These are phyloP conservation scores for Podaxis sp. DNA, from an alignment of 768 basidiomycete genomes.

Conservation along the genomic window DNA sequence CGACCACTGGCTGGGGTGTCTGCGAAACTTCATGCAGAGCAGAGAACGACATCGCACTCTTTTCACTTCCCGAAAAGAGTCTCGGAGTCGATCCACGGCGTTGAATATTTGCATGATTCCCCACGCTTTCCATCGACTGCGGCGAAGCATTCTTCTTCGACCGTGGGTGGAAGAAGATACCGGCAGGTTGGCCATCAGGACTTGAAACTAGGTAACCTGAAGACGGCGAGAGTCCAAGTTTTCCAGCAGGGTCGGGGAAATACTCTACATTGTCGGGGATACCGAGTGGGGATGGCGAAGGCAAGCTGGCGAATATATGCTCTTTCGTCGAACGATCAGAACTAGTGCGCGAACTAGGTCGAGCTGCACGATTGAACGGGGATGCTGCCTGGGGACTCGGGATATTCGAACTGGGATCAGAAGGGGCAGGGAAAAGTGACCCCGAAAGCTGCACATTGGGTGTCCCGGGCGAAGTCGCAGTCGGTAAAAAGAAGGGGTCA, in stretches of 20 bases:
- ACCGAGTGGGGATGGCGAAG: slow-evolving; percentile 69
- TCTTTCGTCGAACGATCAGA: slow-evolving; percentile 57
- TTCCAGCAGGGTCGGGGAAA: slow-evolving; percentile 64
- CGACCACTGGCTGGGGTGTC: not conserved
- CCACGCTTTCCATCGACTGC: slow-evolving; percentile 43
- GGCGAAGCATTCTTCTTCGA: slow-evolving; percentile 30
- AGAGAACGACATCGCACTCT: slow-evolving; percentile 23
- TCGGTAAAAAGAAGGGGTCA: slow-evolving; percentile 92
- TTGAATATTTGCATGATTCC: slow-evolving; percentile 28
- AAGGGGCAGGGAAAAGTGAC: slow-evolving; percentile 37
- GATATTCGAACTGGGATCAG: not conserved
- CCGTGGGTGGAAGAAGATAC: slow-evolving; percentile 91
- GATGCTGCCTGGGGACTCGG: not conserved
- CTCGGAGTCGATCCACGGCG: slow-evolving; percentile 24
- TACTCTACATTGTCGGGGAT: slow-evolving; percentile 74
- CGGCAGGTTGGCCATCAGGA: slow-evolving; percentile 91
- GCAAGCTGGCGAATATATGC: slow-evolving; percentile 31
- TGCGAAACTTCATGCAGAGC: slow-evolving; percentile 26
- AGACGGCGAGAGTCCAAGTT: slow-evolving; percentile 70
- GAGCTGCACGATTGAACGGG: slow-evolving; percentile 27
- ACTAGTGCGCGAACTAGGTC: slow-evolving; percentile 51
- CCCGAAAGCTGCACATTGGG: slow-evolving; percentile 50
- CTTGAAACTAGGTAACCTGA: slow-evolving; percentile 89
- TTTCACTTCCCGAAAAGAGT: slow-evolving; percentile 19
- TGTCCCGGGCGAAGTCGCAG: slow-evolving; percentile 84